These are phyloP conservation scores for Trapa incisa DNA, from an alignment of 345 rosid species.

Conservation along the genomic window DNA sequence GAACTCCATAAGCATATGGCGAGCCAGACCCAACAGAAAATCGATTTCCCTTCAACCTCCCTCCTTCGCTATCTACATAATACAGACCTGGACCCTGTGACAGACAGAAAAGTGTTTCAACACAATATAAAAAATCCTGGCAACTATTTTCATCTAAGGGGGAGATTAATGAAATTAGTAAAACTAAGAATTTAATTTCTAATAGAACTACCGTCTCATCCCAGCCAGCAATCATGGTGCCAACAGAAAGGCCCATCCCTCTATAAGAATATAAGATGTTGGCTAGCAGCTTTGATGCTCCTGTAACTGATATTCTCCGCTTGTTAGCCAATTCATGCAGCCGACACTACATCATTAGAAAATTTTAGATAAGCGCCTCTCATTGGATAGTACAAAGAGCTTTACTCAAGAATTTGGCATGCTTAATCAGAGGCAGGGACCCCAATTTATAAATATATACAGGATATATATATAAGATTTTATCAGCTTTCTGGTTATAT, in stretches of 20 bases:
- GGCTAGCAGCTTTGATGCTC: conserved; percentile 95
- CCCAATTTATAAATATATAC: no score
- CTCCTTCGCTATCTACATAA: conserved; percentile 98
- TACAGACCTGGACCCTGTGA: conserved; percentile 92
- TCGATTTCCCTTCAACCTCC: conserved; percentile 85
- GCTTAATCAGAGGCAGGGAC: neutral
- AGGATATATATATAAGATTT: no score
- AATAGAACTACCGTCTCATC: conserved; percentile 61
- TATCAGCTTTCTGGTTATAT: neutral
- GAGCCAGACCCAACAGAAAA: conserved; percentile 99
- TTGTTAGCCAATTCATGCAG: conserved; percentile 96
- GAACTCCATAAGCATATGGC: conserved; percentile 95
- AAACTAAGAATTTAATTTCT: neutral
- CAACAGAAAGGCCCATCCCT: conserved; percentile 98
- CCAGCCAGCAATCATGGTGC: conserved; percentile 99
- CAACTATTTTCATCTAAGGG: neutral
- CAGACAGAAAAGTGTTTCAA: conserved; percentile 2
- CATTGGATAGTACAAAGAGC: neutral
- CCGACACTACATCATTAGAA: conserved; percentile 55
- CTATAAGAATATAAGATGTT: conserved; percentile 93
- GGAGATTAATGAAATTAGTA: neutral
- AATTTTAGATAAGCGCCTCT: conserved; percentile 6
- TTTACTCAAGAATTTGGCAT: neutral
- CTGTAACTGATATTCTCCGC: conserved; percentile 92
- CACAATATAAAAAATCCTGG: neutral